Evolutionary conservation across 106 monocot genomes (phyloP), one percentile per base, ranked within the genome.

Genomic region (Dendrobium nobile): DNA sequence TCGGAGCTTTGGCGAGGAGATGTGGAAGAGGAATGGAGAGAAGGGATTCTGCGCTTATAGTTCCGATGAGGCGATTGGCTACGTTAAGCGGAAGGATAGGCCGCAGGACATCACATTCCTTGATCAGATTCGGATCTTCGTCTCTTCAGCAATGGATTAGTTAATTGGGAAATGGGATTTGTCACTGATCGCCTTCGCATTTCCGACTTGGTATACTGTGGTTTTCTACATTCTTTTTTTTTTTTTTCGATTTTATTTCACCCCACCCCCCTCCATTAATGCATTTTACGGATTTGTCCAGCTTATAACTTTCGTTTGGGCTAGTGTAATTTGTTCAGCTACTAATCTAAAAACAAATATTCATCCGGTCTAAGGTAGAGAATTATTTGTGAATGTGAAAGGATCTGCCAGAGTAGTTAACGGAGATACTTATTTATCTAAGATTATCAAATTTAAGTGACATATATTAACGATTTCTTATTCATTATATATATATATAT

Each of bases 51-150:
- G 75, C 27, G 85, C 37, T 15, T 96, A 91, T 77, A 84, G 91
- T 54, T 85, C 78, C 83, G 80, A 67, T 77, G 95, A 86, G 82
- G 88, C 88, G 42, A 77, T 20, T 65, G 93, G 89, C 1, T 96
- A 93, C 79, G 93, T 96, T 42, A 92, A 82, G 87, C 80, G 93
- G 7, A 85, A 77, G 79, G 95, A 96, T 73, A 64, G 95, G 7
- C 91, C 93, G 64, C 81, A 88, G 85, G 85, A 82, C 45, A 61
- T 82, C 82, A 89, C 94, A 17, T 97, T 97, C 58, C 92, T 97
- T 17, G 92, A 97, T 18, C 90, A 97, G 81, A 92, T 97, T 64
- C 82, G 85, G 33, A 72, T 84, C 44, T 92, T 92, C 78, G 82
- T 91, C 55, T 74, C 74, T n/a, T n/a, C 74, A 17, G 20, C 74